Evolutionary conservation across 805 yeast species (phyloP).

Genomic region (Starmerella stellata): DNA sequence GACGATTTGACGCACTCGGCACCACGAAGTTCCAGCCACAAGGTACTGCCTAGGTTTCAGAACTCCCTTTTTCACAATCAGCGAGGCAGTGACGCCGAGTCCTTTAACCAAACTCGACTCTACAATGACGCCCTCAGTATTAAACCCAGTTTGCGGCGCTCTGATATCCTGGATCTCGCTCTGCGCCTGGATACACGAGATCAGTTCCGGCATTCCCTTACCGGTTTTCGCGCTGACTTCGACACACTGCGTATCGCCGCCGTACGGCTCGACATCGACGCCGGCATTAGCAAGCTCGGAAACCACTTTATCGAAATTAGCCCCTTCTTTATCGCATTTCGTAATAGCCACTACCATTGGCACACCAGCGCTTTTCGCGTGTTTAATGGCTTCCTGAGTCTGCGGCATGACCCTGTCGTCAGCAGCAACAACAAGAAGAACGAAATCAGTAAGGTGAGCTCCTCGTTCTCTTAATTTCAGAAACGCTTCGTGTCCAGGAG

Average conservation of each 20-base stretch:
- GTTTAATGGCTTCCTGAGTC: conserved; percentile 86
- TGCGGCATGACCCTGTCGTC: conserved; percentile 98
- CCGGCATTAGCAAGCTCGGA: conserved; percentile 61
- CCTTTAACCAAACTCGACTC: conserved; percentile 73
- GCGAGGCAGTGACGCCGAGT: conserved; percentile 71
- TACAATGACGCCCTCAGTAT: conserved; percentile 69
- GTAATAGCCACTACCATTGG: conserved; percentile 82
- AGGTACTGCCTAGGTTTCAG: conserved; percentile 51
- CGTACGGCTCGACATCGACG: conserved; percentile 76
- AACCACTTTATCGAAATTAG: conserved; percentile 56
- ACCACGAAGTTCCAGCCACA: conserved; percentile 74
- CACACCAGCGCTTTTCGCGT: conserved; percentile 64
- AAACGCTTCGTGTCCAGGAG: conserved; percentile 97
- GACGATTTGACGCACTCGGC: conserved; percentile 61
- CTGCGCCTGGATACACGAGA: conserved; percentile 70
- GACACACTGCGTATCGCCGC: conserved; percentile 86
- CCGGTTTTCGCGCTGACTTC: conserved; percentile 82
- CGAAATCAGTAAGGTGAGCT: conserved; percentile 82
- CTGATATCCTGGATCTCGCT: conserved; percentile 69
- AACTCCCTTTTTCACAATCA: conserved; percentile 63
- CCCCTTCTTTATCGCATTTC: conserved; percentile 69
- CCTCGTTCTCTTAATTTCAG: conserved; percentile 93
- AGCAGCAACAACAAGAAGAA: conserved; percentile 84
- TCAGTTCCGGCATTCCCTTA: conserved; percentile 70
- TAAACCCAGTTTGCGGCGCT: conserved; percentile 30